phyloP scores from a whole-genome alignment of 345 rosid species.

The Acer campestre region DNA sequence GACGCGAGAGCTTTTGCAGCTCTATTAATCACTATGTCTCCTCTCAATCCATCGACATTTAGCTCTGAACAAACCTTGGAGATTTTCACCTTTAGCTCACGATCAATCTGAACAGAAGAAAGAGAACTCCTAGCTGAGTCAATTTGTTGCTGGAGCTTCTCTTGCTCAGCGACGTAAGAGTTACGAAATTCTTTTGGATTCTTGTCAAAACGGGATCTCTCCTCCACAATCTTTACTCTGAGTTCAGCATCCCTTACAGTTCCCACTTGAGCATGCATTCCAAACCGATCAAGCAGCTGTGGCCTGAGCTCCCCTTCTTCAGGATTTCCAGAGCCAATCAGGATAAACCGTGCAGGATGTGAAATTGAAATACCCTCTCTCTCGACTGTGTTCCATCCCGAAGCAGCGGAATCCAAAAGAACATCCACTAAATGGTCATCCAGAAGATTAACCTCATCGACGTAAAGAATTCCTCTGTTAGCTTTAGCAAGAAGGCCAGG shows the following conservation, averaged over 20 bases:
- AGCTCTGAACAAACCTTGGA: slow-evolving; percentile 94
- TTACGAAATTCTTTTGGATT: slow-evolving; percentile 84
- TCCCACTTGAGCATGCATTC: slow-evolving; percentile 96
- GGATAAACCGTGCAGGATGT: slow-evolving; percentile 90
- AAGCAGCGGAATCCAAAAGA: slow-evolving; percentile 93
- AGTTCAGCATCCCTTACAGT: slow-evolving; percentile 91
- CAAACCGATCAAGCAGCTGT: slow-evolving; percentile 88
- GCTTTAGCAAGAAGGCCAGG: slow-evolving; percentile 99
- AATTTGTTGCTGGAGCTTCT: slow-evolving; percentile 87
- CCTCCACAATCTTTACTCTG: slow-evolving; percentile 93
- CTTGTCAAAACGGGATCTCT: slow-evolving; percentile 79
- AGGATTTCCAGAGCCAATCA: slow-evolving; percentile 94
- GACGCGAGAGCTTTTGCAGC: slow-evolving; percentile 95
- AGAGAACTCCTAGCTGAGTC: slow-evolving; percentile 64
- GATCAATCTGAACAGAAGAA: slow-evolving; percentile 77
- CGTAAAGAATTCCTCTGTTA: slow-evolving; percentile 92
- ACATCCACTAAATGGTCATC: slow-evolving; percentile 98
- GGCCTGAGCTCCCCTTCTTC: slow-evolving; percentile 96
- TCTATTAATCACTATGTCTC: slow-evolving; percentile 94
- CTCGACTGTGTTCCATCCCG: slow-evolving; percentile 96
- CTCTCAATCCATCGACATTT: slow-evolving; percentile 93
- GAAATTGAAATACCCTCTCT: slow-evolving; percentile 96
- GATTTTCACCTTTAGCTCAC: slow-evolving; percentile 85
- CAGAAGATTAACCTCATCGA: slow-evolving; percentile 94
- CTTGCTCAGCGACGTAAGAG: slow-evolving; percentile 77